These are phyloP conservation scores for Colletotrichum aenigma DNA, from an alignment of 2,329 filamentous ascomycete species.

Conservation along the genomic window DNA sequence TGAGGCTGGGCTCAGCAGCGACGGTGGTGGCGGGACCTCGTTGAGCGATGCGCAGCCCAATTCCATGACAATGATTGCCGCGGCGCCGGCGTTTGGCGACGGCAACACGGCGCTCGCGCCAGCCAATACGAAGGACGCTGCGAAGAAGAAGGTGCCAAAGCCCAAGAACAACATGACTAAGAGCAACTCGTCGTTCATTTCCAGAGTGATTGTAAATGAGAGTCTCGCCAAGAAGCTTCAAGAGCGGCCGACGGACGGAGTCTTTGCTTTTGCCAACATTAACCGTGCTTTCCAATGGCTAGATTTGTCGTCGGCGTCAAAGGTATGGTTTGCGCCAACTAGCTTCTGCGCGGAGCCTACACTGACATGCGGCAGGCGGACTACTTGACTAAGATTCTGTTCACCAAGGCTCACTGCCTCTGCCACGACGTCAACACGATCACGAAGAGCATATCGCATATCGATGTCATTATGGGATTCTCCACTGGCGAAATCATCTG, in stretches of 20 bases:
- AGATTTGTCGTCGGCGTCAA: constrained; percentile 65
- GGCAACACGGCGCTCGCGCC: constrained; percentile 76
- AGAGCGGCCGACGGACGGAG: constrained; percentile 77
- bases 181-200: constrained; percentile 98
- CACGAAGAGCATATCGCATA: constrained; percentile 79
- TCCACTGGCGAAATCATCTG: constrained; percentile 97
- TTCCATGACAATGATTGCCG: constrained; percentile 44
- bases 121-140: constrained; percentile 70
- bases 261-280: constrained; percentile 94
- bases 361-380: constrained; percentile 64
- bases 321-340: neutral
- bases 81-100: constrained; percentile 79
- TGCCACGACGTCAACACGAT: constrained; percentile 90
- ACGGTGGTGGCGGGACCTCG: constrained; percentile 58
- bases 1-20: constrained; percentile 63
- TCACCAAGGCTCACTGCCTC: constrained; percentile 93
- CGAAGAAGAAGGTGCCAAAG: constrained; percentile 75
- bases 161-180: constrained; percentile 99
- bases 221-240: constrained; percentile 76
- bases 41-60: constrained; percentile 52
- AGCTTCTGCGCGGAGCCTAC: constrained; percentile 25
- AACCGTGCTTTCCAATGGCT: constrained; percentile 97
- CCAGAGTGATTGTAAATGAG: constrained; percentile 92
- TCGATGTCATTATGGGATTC: constrained; percentile 94
- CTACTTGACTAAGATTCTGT: constrained; percentile 92